Evolutionary conservation across 192 early-diverging fungal genomes (phyloP).

Genomic region (Gaertneriomyces semiglobifer): DNA sequence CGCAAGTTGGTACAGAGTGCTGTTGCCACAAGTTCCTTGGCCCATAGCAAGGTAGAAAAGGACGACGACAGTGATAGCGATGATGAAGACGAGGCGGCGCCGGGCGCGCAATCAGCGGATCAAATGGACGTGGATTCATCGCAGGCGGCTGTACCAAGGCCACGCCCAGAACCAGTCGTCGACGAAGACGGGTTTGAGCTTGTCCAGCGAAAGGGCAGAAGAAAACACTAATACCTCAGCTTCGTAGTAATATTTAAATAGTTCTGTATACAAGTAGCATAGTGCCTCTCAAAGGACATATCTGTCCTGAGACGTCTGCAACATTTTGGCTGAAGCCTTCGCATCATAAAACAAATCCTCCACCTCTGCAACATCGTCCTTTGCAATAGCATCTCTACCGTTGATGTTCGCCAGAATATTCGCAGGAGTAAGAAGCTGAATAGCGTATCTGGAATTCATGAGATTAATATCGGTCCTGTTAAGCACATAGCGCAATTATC

Average conservation of each 20-base stretch:
- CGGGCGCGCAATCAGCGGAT: conserved; percentile 49
- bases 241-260: too few species aligned
- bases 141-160: conserved; percentile 8
- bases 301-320: conserved; percentile 48
- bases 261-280: not conserved
- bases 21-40: conserved; percentile 23
- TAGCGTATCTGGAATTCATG: conserved; percentile 66
- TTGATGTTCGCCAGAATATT: conserved; percentile 83
- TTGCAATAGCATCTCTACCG: conserved; percentile 73
- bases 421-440: conserved; percentile 92
- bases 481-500: conserved; percentile 10
- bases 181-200: conserved; percentile 56
- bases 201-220: conserved; percentile 34
- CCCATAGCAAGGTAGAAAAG: conserved; percentile 28
- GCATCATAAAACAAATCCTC: conserved; percentile 85
- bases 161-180: conserved; percentile 38
- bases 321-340: conserved; percentile 72
- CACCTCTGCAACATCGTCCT: conserved; percentile 85
- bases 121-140: conserved; percentile 15
- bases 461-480: not conserved
- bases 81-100: conserved; percentile 56
- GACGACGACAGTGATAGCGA: conserved; percentile 65
- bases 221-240: conserved; percentile 13
- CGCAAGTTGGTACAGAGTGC: conserved; percentile 37
- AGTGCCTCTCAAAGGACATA: conserved; percentile 39